Base-by-base conservation (phyloP, 768 basidiomycete species). In the Tulasnella sp. region DNA sequence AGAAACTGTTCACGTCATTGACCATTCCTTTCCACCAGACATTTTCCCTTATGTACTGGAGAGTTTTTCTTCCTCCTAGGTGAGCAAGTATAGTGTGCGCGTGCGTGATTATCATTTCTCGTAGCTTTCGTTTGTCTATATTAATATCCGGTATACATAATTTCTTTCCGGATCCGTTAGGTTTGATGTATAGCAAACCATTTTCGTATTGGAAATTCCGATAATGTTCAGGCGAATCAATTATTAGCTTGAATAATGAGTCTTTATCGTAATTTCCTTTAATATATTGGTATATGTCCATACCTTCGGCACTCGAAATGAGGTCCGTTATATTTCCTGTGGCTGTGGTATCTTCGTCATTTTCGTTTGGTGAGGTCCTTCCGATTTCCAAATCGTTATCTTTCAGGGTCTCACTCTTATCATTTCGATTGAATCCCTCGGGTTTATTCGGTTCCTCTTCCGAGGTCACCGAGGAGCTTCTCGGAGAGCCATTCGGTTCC, bases 231-330 rank as follows among this genome's bases (percentile, higher is more conserved):
- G 79, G 79, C 0, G 71, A 29, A 11, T 76, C 71, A 0, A 84
- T 3, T 10, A 86, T 81, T 0, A 75, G 29, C 1, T 71, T 80
- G 44, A 85, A 85, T 78, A 84, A 83, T 46, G 81, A 81, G 73
- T 79, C 79, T 5, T 80, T 78, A 4, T 26, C 75, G 51, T 84
- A 81, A 0, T 80, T 76, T 0, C 79, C 74, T 3, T 80, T 67
- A 1, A 84, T 61, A 0, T 39, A 6, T 4, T 39, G 57, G 0
- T 78, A 79, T 5, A 84, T 39, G 40, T 80, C 77, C 35, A 79
- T 76, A 13, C 39, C 78, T 73, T 81, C 76, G 39, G 67, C 70
- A 3, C 42, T 70, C 10, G 61, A 11, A 9, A 80, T n/a, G n/a
- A n/a, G n/a, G n/a, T n/a, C n/a, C n/a, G n/a, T n/a, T n/a, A n/a